Base-by-base conservation (phyloP, 2,329 filamentous ascomycete genomes). In the Alternaria angustiovoidea region DNA sequence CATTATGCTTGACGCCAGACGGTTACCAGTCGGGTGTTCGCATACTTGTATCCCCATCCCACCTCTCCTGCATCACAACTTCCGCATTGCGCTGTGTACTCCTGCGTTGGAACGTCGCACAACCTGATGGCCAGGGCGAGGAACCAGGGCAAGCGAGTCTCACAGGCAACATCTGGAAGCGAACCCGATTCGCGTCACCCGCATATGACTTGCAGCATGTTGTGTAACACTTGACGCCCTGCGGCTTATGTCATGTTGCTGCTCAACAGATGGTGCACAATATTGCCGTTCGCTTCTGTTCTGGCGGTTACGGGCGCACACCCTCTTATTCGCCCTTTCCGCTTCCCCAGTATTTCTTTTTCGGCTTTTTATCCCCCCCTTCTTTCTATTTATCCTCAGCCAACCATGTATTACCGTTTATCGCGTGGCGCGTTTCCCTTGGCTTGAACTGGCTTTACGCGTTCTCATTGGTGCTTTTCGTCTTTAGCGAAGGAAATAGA, bases 221-320 rank as follows among this genome's bases (percentile, higher is more conserved):
- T 68, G 72, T 74, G 71, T 59, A 65, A 73, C 67, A 66, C 60
- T 49, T 38, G 61, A 59, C 59, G 66, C 62, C 52, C 51, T 59
- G 14, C 32, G 32, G 28, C 28, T 30, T 30, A 30, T 30, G 28
- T 36, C 14, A 14, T 36, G 32, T 36, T 36, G 14, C 30, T 52
- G 32, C 54, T 54, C 26, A 47, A 57, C 46, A 54, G 54, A 65
- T 51, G 59, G 60, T 64, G 48, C 34, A 47, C 59, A 53, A 18
- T 38, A 48, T 47, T 65, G 65, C 65, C 63, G 54, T 72, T 69
- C 51, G 58, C 51, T 49, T 41, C 49, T 36, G 28, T 42, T 34
- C 34, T 41, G 20, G 51, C 52, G 53, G 55, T 54, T 54, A 34
- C 51, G 14, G 18, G 20, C 14, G 34, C 32, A 38, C 22, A 38